Percentiles rank a stretch among this genome's conserved stretches.
Evolutionary conservation across 768 basidiomycete species (phyloP).

Genomic region (Royoungia palumana): DNA sequence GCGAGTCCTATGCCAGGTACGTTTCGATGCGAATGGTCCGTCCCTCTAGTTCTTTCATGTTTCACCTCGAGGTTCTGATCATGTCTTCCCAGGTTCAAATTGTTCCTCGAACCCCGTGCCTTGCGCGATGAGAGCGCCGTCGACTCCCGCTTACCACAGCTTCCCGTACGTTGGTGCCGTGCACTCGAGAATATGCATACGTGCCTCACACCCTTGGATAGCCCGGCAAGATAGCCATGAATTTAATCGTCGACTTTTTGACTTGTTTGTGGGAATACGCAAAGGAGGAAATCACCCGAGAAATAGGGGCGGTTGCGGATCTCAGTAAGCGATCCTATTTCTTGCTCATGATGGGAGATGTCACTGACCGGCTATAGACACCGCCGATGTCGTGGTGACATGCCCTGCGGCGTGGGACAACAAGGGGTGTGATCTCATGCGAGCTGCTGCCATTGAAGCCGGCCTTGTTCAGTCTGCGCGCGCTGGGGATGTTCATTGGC

Average conservation of each 20-base stretch:
- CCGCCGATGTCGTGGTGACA: constrained; percentile 81
- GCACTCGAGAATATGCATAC: neutral
- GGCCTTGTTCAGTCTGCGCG: constrained; percentile 71
- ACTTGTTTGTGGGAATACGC: constrained; percentile 84
- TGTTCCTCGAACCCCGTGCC: constrained; percentile 80
- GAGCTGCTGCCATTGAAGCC: constrained; percentile 76
- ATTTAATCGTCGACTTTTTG: constrained; percentile 82
- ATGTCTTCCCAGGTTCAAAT: constrained; percentile 61
- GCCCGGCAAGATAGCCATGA: constrained; percentile 71
- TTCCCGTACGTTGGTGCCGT: constrained; percentile 57
- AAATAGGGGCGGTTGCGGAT: constrained; percentile 84
- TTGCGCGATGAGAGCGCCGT: constrained; percentile 67
- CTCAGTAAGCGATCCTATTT: constrained; percentile 50
- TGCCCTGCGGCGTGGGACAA: constrained; percentile 93
- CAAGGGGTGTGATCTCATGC: constrained; percentile 80
- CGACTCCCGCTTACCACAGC: constrained; percentile 73
- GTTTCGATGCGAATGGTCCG: constrained; percentile 53
- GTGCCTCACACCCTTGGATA: constrained; percentile 27
- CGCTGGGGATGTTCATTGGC: constrained; percentile 72
- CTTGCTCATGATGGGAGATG: neutral
- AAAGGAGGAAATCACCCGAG: constrained; percentile 80
- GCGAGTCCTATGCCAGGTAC: constrained; percentile 65
- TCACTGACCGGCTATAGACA: constrained; percentile 43
- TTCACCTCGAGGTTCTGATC: neutral
- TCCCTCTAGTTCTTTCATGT: no score